A percentile compares a stretch with the other conserved stretches of the same genome.
Conservation (phyloP, 768 basidiomycete genomes). For the Lenzites betulinus region DNA sequence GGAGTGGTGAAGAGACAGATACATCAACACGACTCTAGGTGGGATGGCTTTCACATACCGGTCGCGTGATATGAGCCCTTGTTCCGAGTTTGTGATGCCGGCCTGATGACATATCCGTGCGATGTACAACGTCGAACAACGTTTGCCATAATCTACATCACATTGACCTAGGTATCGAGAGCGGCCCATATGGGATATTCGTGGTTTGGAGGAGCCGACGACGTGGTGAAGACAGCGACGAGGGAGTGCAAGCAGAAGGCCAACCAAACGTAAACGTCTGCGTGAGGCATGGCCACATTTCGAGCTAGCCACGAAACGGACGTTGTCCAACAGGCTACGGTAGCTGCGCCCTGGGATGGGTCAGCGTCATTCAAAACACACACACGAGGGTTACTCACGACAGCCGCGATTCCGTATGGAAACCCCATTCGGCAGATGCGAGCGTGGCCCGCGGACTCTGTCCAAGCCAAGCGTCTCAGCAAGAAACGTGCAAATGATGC, state of each 20-base stretch:
- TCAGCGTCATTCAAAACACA: too few relatives aligned
- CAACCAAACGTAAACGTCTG: not conserved
- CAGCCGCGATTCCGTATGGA: too few relatives aligned
- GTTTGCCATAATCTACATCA: too few relatives aligned
- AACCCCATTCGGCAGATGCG: too few relatives aligned
- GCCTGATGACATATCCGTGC: too few relatives aligned
- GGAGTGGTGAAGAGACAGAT: not conserved
- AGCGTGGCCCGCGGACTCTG: too few relatives aligned
- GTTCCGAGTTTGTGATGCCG: not conserved
- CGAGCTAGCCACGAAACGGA: too few relatives aligned
- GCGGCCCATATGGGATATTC: not conserved
- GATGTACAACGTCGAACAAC: not conserved
- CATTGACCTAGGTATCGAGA: not conserved
- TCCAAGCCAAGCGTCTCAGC: too few relatives aligned
- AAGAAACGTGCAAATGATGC: too few relatives aligned
- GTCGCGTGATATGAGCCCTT: not conserved
- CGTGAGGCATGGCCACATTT: too few relatives aligned
- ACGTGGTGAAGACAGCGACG: not conserved
- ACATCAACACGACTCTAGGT: not conserved
- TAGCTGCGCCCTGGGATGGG: too few relatives aligned
- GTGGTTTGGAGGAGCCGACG: not conserved
- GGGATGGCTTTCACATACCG: not conserved
- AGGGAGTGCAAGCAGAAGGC: not conserved
- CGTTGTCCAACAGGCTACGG: not conserved
- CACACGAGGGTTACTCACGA: too few relatives aligned